Base-by-base conservation (phyloP, 208 protist species). In the Trypanosoma cruzi region DNA sequence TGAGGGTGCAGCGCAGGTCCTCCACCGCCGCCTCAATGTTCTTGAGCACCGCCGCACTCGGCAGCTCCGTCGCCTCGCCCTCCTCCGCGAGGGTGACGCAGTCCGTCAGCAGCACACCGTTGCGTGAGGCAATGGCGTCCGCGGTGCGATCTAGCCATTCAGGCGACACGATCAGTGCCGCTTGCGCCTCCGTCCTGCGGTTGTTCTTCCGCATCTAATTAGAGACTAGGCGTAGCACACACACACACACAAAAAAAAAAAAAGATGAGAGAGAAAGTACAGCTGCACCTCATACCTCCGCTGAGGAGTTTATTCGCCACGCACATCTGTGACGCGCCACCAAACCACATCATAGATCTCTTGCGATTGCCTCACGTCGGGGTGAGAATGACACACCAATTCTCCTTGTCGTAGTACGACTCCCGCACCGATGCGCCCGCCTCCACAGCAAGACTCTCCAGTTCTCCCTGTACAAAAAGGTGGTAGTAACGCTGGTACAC, bases 401-500 rank as follows among this genome's bases (percentile, higher is more conserved):
- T 97, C 55, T 97, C 90, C 53, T 87, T 82, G 67, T 97, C 93
- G 55, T 89, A 96, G 70, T 95, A 97, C 4, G 79, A 85, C 36
- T 85, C 64, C 34, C 58, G 46, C 3, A 88, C 68, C 3, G 46
- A 37, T 8, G 59, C 53, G 0, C 70, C 77, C 0, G 87, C 86
- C 28, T 86, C 79, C 29, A 24, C 11, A 36, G 73, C 81, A 50
- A 96, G 69, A 11, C 56, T 37, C 62, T 95, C 87, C 60, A 97
- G 67, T 37, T 97, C 93, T 1, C 89, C 87, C 55, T 89, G 44
- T 0, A 48, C 31, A 63, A 96, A 97, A 4, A 97, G 79, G 72
- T 97, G 93, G 62, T 96, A 97, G 66, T 86, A 97, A 6, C 93
- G 84, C 46, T 88, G 74, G 31, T 87, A 87, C 62, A 85, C 72